Base-by-base conservation (phyloP, 768 basidiomycete species). In the Obba rivulosa region DNA sequence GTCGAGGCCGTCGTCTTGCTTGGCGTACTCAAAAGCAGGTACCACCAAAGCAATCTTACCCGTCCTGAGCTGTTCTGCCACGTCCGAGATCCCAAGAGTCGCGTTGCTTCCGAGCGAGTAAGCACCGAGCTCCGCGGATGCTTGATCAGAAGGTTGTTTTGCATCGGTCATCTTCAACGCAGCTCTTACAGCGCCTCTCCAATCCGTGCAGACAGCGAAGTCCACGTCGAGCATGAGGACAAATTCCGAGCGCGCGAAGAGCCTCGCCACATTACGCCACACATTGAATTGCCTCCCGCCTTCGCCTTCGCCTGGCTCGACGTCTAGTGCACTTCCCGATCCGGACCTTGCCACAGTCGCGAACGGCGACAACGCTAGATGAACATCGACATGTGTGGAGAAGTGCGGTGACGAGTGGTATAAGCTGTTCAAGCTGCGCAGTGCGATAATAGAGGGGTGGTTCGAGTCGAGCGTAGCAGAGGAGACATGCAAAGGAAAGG, bases 211-310 rank as follows among this genome's bases (percentile, higher is more conserved):
- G 10, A 87, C 66, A 25, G 78, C 83, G 63, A 94, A 92, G 63
- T 93, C 91, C 52, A 93, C 84, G 62, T 94, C 92, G 44, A 93
- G 80, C 83, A 92, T 87, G 82, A 93, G 87, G 49, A 92, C 78
- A 56, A 80, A 89, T 54, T 86, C 79, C 8, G 92, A 92, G 13
- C 88, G 78, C 3, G 90, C 84, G 58, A 91, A 89, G 43, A 90
- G 70, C 36, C 92, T 80, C 3, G 91, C 92, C 37, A 83, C 78
- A 62, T 93, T 93, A 28, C 92, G 77, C 87, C 90, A 93, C 20
- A 87, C 81, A 65, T 94, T 94, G 73, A 94, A 85, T 62, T 92
- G 87, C 4, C 90, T 79, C 51, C 85, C 83, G 41, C 61, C 60
- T 47, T 64, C 63, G 31, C 57, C 55, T 22, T 53, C 53, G 11